Conservation (phyloP, 169 alveolate genomes). For the Plasmodium reichenowi region DNA sequence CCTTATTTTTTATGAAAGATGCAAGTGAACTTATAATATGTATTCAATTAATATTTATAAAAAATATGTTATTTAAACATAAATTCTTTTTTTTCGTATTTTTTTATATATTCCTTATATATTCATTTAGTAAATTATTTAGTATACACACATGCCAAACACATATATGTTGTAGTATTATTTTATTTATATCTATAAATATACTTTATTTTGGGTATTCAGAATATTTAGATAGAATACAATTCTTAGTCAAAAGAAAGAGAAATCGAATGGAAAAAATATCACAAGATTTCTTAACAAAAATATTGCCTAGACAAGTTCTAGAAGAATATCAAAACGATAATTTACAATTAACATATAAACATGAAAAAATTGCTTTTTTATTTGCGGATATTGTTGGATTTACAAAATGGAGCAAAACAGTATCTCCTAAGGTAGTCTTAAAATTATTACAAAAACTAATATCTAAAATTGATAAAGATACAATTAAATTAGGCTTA, state of each 20-base stretch:
- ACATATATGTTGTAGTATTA: constrained; percentile 77
- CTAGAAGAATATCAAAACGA: constrained; percentile 91
- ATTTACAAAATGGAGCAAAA: constrained; percentile 96
- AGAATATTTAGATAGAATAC: constrained; percentile 90
- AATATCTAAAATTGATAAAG: constrained; percentile 95
- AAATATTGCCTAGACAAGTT: constrained; percentile 93
- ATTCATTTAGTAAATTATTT: constrained; percentile 82
- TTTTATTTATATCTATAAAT: constrained; percentile 80
- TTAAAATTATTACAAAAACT: constrained; percentile 93
- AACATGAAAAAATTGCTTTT: constrained; percentile 96
- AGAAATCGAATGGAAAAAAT: constrained; percentile 90
- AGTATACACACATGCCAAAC: constrained; percentile 72
- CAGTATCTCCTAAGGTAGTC: constrained; percentile 92
- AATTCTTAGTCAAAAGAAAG: constrained; percentile 88
- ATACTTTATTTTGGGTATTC: constrained; percentile 83
- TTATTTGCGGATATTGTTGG: constrained; percentile 99
- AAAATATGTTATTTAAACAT: constrained; percentile 88
- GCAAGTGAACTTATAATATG: constrained; percentile 80
- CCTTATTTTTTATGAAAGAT: constrained; percentile 66
- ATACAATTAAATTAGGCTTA: constrained; percentile 94
- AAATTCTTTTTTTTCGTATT: constrained; percentile 85
- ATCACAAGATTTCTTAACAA: constrained; percentile 89
- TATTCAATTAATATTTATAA: constrained; percentile 85
- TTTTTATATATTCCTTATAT: constrained; percentile 84
- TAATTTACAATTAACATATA: constrained; percentile 87